phyloP scores from a whole-genome alignment of 2,329 filamentous ascomycete genomes.

The Microdochium paspali region DNA sequence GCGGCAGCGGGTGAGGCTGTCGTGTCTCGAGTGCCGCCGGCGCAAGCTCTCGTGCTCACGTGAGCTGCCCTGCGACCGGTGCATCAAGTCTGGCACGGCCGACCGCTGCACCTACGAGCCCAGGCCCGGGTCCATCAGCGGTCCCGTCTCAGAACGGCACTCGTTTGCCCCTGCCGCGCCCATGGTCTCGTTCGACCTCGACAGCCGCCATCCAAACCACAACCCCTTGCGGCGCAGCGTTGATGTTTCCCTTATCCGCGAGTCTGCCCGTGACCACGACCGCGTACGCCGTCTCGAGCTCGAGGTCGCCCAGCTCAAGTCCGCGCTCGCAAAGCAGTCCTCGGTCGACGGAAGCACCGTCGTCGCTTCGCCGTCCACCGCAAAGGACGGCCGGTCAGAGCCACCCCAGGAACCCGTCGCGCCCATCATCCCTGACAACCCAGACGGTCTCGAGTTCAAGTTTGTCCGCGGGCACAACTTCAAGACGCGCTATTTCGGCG shows the following conservation, averaged over 20 bases:
- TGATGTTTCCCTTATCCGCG: conserved; percentile 24
- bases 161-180: conserved; percentile 37
- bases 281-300: conserved; percentile 50
- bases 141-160: conserved; percentile 31
- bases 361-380: conserved; percentile 33
- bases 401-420: conserved; percentile 23
- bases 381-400: conserved; percentile 30
- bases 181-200: conserved; percentile 27
- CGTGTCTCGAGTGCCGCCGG: conserved; percentile 50
- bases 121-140: conserved; percentile 21
- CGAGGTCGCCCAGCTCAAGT: conserved; percentile 48
- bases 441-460: conserved; percentile 34
- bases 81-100: conserved; percentile 51
- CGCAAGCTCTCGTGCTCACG: conserved; percentile 54
- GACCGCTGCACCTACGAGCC: conserved; percentile 52
- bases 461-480: conserved; percentile 52
- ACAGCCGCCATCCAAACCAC: conserved; percentile 10
- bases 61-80: conserved; percentile 52
- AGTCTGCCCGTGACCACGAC: conserved; percentile 40
- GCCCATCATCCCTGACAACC: conserved; percentile 19
- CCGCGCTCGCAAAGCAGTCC: conserved; percentile 33
- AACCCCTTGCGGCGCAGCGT: conserved; percentile 24
- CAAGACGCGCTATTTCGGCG: conserved; percentile 50
- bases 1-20: conserved; percentile 48
- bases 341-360: conserved; percentile 43